Conservation (phyloP, 768 basidiomycete species). For the Mycena crocata region DNA sequence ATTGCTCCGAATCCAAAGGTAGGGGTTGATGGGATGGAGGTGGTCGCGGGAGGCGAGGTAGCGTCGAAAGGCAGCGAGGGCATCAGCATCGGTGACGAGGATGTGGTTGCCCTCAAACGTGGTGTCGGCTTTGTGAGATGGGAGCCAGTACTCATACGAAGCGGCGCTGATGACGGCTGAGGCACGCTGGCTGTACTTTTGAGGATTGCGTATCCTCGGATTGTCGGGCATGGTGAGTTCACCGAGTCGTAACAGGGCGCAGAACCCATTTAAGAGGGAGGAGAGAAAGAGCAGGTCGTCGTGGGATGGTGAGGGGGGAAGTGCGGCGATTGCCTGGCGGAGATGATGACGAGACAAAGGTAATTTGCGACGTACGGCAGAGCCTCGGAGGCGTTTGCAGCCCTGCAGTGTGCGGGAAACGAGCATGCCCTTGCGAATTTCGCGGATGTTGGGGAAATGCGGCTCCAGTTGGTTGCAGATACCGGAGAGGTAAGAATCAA, state of each 20-base stretch:
- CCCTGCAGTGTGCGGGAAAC: background rate
- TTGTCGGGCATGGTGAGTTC: conserved; percentile 37
- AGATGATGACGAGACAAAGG: conserved; percentile 40
- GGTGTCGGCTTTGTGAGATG: too few relatives aligned
- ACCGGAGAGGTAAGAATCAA: background rate
- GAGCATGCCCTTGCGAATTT: background rate
- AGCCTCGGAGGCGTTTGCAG: background rate
- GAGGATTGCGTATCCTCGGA: background rate
- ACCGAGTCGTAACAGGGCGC: conserved; percentile 34
- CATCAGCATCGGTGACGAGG: background rate
- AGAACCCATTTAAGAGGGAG: conserved; percentile 34
- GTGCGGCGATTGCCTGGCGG: too few relatives aligned
- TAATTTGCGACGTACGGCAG: conserved; percentile 38
- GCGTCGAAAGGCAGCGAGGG: background rate
- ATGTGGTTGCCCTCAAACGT: conserved; percentile 16
- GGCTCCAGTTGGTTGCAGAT: background rate
- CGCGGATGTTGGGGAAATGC: background rate
- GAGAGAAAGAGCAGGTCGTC: conserved; percentile 33
- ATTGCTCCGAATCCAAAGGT: conserved; percentile 38
- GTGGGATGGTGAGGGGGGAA: background rate
- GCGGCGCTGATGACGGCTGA: conserved; percentile 5
- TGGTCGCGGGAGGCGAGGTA: conserved; percentile 37
- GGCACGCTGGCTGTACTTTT: conserved; percentile 30
- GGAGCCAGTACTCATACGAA: conserved; percentile 32
- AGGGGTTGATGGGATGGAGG: conserved; percentile 23